Percentiles rank a stretch among this genome's conserved stretches.
These are phyloP conservation scores for Amphichorda felina DNA, from an alignment of 2,329 filamentous ascomycete genomes.

Conservation along the genomic window DNA sequence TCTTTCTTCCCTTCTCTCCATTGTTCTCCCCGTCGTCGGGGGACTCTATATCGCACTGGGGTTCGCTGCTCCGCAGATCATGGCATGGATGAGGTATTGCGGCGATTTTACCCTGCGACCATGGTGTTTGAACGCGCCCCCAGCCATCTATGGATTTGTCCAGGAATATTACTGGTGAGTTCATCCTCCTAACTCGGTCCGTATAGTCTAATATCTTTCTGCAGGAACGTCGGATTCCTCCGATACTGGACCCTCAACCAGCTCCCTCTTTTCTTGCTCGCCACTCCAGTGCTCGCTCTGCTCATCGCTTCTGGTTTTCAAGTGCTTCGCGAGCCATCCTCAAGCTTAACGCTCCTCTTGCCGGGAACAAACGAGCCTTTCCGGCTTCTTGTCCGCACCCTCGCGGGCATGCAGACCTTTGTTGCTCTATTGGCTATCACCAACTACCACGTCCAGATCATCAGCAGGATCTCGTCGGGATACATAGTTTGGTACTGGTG, in stretches of 20 bases:
- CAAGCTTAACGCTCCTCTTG: background rate
- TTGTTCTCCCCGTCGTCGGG: constrained; percentile 49
- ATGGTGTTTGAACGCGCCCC: constrained; percentile 66
- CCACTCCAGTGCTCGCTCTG: constrained; percentile 62
- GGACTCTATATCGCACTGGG: constrained; percentile 58
- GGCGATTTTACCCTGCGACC: constrained; percentile 31
- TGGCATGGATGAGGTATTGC: constrained; percentile 68
- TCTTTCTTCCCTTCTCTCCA: constrained; percentile 31
- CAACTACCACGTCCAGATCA: constrained; percentile 87
- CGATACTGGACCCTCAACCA: constrained; percentile 85
- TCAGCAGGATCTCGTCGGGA: constrained; percentile 77
- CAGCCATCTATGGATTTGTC: constrained; percentile 86
- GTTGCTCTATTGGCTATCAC: constrained; percentile 62
- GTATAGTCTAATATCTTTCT: background rate
- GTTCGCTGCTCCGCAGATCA: constrained; percentile 57
- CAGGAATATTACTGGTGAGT: constrained; percentile 81
- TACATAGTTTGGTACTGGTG: constrained; percentile 87
- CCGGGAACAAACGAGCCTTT: background rate
- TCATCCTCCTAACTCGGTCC: constrained; percentile 5
- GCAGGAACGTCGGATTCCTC: constrained; percentile 77
- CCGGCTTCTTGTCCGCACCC: constrained; percentile 30
- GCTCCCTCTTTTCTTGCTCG: constrained; percentile 76
- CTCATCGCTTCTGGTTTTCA: constrained; percentile 44
- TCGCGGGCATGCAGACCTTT: constrained; percentile 63
- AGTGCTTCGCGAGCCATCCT: constrained; percentile 14